phyloP scores from a whole-genome alignment of 192 early-diverging fungal genomes.

The Mortierella claussenii region DNA sequence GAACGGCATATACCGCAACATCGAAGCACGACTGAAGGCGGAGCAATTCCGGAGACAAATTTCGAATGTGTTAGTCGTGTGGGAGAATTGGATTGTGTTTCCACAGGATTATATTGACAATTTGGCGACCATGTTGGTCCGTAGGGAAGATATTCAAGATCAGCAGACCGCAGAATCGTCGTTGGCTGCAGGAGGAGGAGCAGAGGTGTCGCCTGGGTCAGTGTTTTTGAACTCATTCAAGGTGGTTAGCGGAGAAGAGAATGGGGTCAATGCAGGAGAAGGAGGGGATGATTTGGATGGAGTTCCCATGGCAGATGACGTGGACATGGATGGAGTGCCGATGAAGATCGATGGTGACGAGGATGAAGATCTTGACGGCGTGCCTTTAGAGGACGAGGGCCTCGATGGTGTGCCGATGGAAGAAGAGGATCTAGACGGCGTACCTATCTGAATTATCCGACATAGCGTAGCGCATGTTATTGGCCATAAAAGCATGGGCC shows the following conservation, averaged over 20 bases:
- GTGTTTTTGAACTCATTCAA: constrained; percentile 2
- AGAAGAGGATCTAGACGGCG: constrained; percentile 59
- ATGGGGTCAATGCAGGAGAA: background rate
- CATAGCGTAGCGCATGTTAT: constrained; percentile 56
- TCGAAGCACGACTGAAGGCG: constrained; percentile 81
- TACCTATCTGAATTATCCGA: constrained; percentile 30
- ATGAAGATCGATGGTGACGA: constrained; percentile 4
- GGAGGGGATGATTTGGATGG: background rate
- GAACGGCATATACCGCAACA: constrained; percentile 69
- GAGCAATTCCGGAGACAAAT: constrained; percentile 82
- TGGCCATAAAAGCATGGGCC: constrained; percentile 17
- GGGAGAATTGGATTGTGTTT: constrained; percentile 94
- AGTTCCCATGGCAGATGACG: constrained; percentile 1
- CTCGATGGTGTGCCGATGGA: constrained; percentile 43
- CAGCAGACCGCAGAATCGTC: background rate
- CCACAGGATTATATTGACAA: constrained; percentile 71
- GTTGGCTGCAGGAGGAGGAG: background rate
- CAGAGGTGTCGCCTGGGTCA: background rate
- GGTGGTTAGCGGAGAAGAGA: background rate
- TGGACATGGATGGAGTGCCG: constrained; percentile 29
- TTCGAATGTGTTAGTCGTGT: constrained; percentile 73
- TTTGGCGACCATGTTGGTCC: constrained; percentile 63
- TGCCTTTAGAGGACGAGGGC: constrained; percentile 18
- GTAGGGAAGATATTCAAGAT: constrained; percentile 7
- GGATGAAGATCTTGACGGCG: constrained; percentile 30